These are phyloP conservation scores for Hymenoscyphus albidus DNA, from an alignment of 2,329 filamentous ascomycete genomes.

Conservation along the genomic window DNA sequence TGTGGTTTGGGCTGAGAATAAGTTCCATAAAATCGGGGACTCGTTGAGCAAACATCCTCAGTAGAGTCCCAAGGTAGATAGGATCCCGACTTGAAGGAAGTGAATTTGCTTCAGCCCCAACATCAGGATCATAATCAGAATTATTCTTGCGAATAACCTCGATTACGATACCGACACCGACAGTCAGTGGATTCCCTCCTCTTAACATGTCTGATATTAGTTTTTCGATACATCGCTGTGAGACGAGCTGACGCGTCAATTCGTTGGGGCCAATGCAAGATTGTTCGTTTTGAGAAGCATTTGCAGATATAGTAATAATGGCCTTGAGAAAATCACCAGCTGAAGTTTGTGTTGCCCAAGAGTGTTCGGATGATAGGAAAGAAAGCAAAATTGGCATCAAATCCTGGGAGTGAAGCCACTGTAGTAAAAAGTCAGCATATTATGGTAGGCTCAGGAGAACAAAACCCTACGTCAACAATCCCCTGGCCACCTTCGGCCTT, in stretches of 20 bases:
- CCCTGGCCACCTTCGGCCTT: constrained; percentile 87
- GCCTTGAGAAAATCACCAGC: constrained; percentile 97
- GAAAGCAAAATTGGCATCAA: constrained; percentile 83
- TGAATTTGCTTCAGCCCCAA: constrained; percentile 73
- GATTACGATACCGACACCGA: constrained; percentile 95
- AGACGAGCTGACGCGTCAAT: constrained; percentile 90
- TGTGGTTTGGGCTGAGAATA: constrained; percentile 69
- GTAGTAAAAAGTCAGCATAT: constrained; percentile 12
- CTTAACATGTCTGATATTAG: constrained; percentile 90
- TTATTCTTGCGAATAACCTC: constrained; percentile 99
- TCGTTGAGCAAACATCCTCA: constrained; percentile 83
- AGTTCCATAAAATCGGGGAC: constrained; percentile 93
- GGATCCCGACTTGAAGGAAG: constrained; percentile 83
- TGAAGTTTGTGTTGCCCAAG: constrained; percentile 88
- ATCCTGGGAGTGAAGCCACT: constrained; percentile 91
- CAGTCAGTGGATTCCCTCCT: constrained; percentile 89
- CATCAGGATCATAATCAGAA: constrained; percentile 95
- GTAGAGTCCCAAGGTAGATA: constrained; percentile 88
- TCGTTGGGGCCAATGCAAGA: constrained; percentile 99
- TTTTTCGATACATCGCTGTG: constrained; percentile 73
- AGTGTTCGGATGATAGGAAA: constrained; percentile 80
- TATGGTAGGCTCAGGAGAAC: constrained; percentile 16
- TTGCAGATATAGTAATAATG: constrained; percentile 97
- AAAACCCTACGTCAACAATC: constrained; percentile 74
- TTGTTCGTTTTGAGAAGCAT: constrained; percentile 95